A percentile compares a stretch with the other conserved stretches of the same genome.
Evolutionary conservation across 768 basidiomycete species (phyloP).

Genomic region (Kwoniella heveanensis): DNA sequence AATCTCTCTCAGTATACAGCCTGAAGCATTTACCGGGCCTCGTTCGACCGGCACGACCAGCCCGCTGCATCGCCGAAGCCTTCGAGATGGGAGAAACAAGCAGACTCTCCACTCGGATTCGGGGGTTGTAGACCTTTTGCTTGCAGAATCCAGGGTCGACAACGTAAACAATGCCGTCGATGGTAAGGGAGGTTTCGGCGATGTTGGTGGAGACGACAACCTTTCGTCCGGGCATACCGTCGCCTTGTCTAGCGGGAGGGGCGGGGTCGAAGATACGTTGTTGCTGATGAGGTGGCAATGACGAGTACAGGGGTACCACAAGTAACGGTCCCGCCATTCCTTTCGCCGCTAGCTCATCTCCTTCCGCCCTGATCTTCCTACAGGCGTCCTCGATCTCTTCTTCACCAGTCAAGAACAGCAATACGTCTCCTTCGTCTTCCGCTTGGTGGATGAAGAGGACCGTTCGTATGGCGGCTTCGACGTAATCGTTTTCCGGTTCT

Average conservation of each 20-base stretch:
- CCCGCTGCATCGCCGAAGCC: conserved; percentile 91
- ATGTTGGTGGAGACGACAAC: conserved; percentile 95
- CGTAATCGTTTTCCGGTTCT: conserved; percentile 84
- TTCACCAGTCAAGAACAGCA: conserved; percentile 95
- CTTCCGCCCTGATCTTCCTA: conserved; percentile 86
- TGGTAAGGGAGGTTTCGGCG: conserved; percentile 95
- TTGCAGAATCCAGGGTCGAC: conserved; percentile 97
- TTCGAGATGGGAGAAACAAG: conserved; percentile 95
- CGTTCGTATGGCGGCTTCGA: conserved; percentile 93
- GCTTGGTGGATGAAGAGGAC: conserved; percentile 96
- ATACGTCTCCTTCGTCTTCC: conserved; percentile 87
- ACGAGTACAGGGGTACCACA: conserved; percentile 93
- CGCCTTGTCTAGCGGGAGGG: conserved; percentile 66
- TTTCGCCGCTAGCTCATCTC: conserved; percentile 72
- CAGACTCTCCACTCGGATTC: conserved; percentile 91
- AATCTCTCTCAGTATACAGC: conserved; percentile 95
- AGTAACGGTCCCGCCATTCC: conserved; percentile 74
- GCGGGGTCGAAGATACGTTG: conserved; percentile 94
- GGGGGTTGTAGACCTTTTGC: conserved; percentile 97
- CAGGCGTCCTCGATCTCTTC: conserved; percentile 98
- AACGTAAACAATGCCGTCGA: conserved; percentile 99
- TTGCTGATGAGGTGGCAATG: conserved; percentile 89
- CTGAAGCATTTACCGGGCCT: conserved; percentile 96
- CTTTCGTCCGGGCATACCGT: conserved; percentile 84
- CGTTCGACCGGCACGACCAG: conserved; percentile 94